Evolutionary conservation across 1,139 yeast genomes (phyloP).

Genomic region (Suhomyces kunorum): DNA sequence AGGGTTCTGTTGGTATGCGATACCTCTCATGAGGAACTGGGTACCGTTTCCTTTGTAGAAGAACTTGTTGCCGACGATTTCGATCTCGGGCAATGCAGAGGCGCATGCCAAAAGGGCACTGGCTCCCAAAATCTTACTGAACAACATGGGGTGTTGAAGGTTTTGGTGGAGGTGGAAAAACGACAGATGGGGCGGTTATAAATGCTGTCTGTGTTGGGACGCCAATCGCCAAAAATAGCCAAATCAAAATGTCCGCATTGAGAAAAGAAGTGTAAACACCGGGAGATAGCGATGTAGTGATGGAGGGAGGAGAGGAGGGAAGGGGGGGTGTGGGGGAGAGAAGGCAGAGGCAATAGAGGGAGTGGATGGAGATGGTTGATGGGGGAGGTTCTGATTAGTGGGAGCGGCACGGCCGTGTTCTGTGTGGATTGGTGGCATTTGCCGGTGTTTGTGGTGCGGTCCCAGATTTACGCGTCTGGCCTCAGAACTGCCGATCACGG

Average conservation of each 20-base stretch:
- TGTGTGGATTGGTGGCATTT: no score
- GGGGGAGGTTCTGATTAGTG: no score
- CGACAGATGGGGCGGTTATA: conserved; percentile 6
- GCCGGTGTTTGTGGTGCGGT: no score
- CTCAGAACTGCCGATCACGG: no score
- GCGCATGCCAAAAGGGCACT: conserved; percentile 40
- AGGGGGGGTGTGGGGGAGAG: neutral
- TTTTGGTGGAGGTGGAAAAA: neutral
- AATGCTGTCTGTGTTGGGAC: neutral
- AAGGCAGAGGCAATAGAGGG: neutral
- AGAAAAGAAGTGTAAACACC: conserved; percentile 11
- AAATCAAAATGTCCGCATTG: conserved; percentile 7
- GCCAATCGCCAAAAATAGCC: conserved; percentile 8
- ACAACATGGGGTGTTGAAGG: conserved; percentile 40
- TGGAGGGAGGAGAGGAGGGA: neutral
- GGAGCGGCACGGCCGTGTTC: no score
- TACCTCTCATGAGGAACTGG: conserved; percentile 78
- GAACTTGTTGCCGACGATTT: conserved; percentile 72
- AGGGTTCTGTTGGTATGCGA: conserved; percentile 72
- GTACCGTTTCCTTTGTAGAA: conserved; percentile 76
- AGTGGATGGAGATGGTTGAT: no score
- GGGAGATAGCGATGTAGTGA: neutral
- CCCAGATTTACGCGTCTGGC: no score
- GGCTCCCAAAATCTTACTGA: conserved; percentile 42
- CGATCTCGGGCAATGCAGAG: conserved; percentile 51